phyloP scores from a whole-genome alignment of 2,329 filamentous ascomycete species.

The Colletotrichum siamense region DNA sequence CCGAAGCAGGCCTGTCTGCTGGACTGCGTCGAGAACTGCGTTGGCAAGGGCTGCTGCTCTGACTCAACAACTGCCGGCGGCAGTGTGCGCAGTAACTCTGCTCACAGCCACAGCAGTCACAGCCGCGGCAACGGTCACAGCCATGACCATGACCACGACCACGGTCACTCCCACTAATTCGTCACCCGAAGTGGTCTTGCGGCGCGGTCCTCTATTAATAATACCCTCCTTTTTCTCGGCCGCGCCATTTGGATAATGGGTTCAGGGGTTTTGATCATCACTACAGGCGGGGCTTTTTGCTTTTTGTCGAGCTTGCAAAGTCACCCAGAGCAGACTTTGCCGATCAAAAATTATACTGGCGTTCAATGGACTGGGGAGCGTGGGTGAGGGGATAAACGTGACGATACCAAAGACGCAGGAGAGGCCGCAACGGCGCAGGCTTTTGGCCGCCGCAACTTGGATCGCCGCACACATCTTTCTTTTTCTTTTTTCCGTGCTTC shows the following conservation, averaged over 20 bases:
- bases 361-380: conserved; percentile 7
- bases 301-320: background rate
- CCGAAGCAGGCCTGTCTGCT: conserved; percentile 49
- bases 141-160: background rate
- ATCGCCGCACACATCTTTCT: background rate
- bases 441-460: background rate
- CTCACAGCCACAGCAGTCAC: conserved; percentile 31
- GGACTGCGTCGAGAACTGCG: conserved; percentile 56
- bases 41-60: conserved; percentile 50
- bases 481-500: background rate
- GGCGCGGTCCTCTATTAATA: background rate
- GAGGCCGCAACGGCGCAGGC: background rate
- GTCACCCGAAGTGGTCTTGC: background rate
- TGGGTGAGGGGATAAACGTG: background rate
- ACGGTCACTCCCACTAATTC: conserved; percentile 6
- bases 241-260: background rate
- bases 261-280: background rate
- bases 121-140: conserved; percentile 21
- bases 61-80: conserved; percentile 34
- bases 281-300: background rate
- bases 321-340: background rate
- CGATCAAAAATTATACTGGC: background rate
- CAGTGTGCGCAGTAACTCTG: conserved; percentile 35
- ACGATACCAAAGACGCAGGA: background rate
- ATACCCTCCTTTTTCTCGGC: background rate